A percentile compares a stretch with the other conserved stretches of the same genome.
phyloP scores from a whole-genome alignment of 2,329 filamentous ascomycete genomes.

The Botrytis aclada region DNA sequence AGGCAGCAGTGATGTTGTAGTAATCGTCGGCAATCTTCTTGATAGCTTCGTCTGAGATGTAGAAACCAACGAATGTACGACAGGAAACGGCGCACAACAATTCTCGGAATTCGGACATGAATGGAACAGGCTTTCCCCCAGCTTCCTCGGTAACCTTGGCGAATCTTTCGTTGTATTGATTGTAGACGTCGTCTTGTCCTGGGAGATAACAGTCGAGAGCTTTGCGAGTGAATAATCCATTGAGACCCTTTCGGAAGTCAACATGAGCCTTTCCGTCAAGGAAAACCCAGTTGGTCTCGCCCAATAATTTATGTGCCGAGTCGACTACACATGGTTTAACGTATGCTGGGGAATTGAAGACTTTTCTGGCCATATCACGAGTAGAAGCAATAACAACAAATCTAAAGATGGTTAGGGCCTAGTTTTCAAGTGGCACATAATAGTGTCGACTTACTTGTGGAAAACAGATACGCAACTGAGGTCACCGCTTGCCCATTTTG shows the following conservation, averaged over 20 bases:
- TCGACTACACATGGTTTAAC: constrained; percentile 98
- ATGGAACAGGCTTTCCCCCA: constrained; percentile 72
- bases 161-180: constrained; percentile 79
- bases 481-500: constrained; percentile 86
- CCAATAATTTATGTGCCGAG: constrained; percentile 87
- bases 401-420: constrained; percentile 46
- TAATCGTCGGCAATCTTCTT: constrained; percentile 97
- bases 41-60: constrained; percentile 84
- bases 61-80: constrained; percentile 95
- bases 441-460: constrained; percentile 73
- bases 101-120: constrained; percentile 91
- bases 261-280: constrained; percentile 92
- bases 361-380: constrained; percentile 91
- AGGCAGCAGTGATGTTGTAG: constrained; percentile 90
- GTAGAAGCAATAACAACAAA: constrained; percentile 97
- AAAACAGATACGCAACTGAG: constrained; percentile 98
- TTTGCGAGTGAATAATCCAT: constrained; percentile 87
- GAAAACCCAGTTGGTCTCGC: constrained; percentile 94
- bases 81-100: constrained; percentile 92
- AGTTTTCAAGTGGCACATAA: neutral
- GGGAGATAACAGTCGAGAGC: constrained; percentile 87
- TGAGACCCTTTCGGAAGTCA: constrained; percentile 95
- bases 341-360: constrained; percentile 89
- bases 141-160: constrained; percentile 70
- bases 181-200: constrained; percentile 88